Evolutionary conservation across 257 asterid species (phyloP), one percentile per base, ranked within the genome.

Genomic region (Plectranthus barbatus): DNA sequence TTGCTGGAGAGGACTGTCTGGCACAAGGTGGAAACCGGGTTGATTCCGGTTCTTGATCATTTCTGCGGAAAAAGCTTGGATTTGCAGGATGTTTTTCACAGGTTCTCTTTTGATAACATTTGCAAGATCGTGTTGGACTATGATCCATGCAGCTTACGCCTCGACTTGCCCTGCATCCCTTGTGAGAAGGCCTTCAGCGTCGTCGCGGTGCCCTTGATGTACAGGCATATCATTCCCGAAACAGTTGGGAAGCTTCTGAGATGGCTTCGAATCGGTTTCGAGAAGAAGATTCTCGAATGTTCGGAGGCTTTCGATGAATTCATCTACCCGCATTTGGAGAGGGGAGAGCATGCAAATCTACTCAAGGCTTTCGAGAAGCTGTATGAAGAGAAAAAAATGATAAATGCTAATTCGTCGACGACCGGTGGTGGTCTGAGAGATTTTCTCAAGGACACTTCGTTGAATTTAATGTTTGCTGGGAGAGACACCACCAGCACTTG

Each of bases 11-110:
- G 3, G 4, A 41, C 67, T 7, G 59, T 51, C 13, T 73, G 78
- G 78, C 10, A 61, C 3, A 81, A 81, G 65, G 67, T 81, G 8
- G 74, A 78, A 23, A 50, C 62, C 2, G 82, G 75, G 7, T 64
- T 80, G 0, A 20, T 77, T 8, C 81, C 77, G 6, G 75, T 77
- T 49, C 83, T 81, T 7, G 82, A 75, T 0, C 17, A 26, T 61
- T 63, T 70, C 62, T 57, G 21, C 0, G 10, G 42, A 9, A 8
- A 1, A 0, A 70, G 42, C n/a, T 8, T 81, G 0, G 82, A 81
- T 64, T 33, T 81, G 76, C 86, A 78, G 37, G 31, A 26, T 26
- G 31, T 26, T 26, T 26, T 26, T 26, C 31, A 26, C 3, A 26
- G 31, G 31, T 26, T 26, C 5, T 1, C 31, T 2, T 26, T 26